These are phyloP conservation scores for Eucalyptus tenuipes DNA, from an alignment of 345 rosid genomes.

Conservation along the genomic window DNA sequence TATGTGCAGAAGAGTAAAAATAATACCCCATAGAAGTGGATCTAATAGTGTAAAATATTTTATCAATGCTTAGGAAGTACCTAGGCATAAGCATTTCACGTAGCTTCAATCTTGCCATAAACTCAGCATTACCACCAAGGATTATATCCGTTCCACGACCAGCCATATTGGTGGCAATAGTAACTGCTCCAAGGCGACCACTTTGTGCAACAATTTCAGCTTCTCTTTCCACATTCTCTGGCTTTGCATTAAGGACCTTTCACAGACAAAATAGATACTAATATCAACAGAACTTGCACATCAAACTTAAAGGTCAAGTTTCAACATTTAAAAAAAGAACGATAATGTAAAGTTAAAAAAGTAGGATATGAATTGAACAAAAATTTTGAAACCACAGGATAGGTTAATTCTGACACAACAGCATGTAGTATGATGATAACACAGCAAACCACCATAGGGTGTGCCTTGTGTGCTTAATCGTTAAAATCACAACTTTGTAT, in stretches of 20 bases:
- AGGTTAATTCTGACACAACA: not conserved
- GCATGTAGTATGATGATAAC: not conserved
- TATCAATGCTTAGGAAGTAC: conserved; percentile 18
- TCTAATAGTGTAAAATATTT: not conserved
- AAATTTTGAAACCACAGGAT: not conserved
- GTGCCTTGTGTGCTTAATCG: not conserved
- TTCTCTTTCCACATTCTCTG: conserved; percentile 99
- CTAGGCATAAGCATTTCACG: conserved; percentile 98
- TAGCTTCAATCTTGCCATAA: conserved; percentile 95
- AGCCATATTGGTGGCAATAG: conserved; percentile 98
- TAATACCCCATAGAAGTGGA: not conserved
- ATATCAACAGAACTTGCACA: not conserved
- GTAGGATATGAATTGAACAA: not conserved
- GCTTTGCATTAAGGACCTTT: conserved; percentile 97
- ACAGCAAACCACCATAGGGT: not conserved
- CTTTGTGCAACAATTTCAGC: conserved; percentile 99
- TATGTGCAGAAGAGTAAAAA: not conserved
- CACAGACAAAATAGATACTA: not conserved
- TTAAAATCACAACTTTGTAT: not conserved
- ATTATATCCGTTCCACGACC: conserved; percentile 99
- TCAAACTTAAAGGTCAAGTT: not conserved
- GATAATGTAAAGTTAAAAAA: not conserved
- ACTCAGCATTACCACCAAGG: conserved; percentile 96
- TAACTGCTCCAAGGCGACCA: conserved; percentile 94
- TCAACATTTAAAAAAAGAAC: not conserved